Evolutionary conservation across 441 rosid species (phyloP).

Genomic region (Populus hybrid): DNA sequence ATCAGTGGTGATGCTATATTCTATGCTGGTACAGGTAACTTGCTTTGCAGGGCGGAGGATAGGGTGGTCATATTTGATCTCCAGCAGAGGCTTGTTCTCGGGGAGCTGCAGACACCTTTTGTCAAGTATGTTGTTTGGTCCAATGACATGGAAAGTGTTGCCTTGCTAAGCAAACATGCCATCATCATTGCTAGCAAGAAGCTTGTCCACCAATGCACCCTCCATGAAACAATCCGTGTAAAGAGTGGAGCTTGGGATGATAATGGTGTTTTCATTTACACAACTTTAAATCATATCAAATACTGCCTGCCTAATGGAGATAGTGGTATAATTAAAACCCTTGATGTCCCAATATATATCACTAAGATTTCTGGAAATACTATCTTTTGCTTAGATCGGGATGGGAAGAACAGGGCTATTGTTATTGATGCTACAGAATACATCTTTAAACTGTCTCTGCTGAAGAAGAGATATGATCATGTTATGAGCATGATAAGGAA

Average conservation of each 20-base stretch:
- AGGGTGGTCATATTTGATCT: constrained; percentile 73
- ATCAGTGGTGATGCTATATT: constrained; percentile 71
- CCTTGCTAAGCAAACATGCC: constrained; percentile 83
- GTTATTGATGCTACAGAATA: constrained; percentile 81
- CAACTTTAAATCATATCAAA: constrained; percentile 75
- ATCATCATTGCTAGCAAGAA: constrained; percentile 73
- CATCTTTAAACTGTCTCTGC: constrained; percentile 67
- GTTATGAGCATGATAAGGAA: constrained; percentile 92
- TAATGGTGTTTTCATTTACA: constrained; percentile 75
- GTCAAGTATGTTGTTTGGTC: constrained; percentile 81
- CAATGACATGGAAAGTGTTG: constrained; percentile 80
- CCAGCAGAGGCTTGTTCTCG: constrained; percentile 74
- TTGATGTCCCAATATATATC: constrained; percentile 76
- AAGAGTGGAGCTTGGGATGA: constrained; percentile 95
- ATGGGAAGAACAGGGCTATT: constrained; percentile 70
- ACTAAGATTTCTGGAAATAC: constrained; percentile 72
- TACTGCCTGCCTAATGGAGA: constrained; percentile 91
- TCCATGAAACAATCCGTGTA: constrained; percentile 81
- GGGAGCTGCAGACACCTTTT: constrained; percentile 78
- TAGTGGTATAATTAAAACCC: constrained; percentile 74
- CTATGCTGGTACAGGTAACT: constrained; percentile 80
- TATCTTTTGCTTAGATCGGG: constrained; percentile 79
- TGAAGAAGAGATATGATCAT: constrained; percentile 75
- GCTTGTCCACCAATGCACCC: constrained; percentile 70
- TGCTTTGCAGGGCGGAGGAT: constrained; percentile 83